Conservation (phyloP, 169 alveolate species). For the Plasmodium fragile region DNA sequence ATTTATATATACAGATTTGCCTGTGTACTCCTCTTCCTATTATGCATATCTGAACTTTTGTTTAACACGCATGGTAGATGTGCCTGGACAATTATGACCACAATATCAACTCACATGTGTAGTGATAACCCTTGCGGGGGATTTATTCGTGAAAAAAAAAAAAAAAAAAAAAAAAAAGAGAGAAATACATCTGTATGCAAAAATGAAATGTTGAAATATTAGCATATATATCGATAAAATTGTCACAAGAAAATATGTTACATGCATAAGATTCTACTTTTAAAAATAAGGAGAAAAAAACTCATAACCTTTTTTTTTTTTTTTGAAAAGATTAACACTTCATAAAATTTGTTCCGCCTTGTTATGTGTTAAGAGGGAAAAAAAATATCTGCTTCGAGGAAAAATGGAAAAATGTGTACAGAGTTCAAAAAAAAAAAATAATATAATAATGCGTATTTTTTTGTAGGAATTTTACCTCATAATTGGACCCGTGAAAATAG, state of each 20-base stretch:
- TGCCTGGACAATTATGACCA: not conserved
- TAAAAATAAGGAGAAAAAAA: not conserved
- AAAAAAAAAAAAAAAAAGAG: not conserved
- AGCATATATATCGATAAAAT: not conserved
- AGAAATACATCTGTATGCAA: not conserved
- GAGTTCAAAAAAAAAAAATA: not conserved
- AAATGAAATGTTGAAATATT: not conserved
- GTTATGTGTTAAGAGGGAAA: not conserved
- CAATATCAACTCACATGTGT: not conserved
- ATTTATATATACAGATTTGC: not conserved
- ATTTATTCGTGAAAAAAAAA: not conserved
- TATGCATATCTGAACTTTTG: not conserved
- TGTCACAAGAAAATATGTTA: not conserved
- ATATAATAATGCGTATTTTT: not conserved
- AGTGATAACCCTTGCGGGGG: not conserved
- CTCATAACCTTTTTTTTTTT: not conserved
- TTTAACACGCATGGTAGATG: not conserved
- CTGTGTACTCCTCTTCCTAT: not conserved
- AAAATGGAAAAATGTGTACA: not conserved
- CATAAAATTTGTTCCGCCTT: not conserved
- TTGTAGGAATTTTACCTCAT: not conserved
- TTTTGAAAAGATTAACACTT: not conserved
- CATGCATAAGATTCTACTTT: not conserved
- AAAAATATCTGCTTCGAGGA: not conserved
- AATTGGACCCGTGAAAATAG: not conserved